Evolutionary conservation across 257 asterid species (phyloP).

Genomic region (Asclepias syriaca): DNA sequence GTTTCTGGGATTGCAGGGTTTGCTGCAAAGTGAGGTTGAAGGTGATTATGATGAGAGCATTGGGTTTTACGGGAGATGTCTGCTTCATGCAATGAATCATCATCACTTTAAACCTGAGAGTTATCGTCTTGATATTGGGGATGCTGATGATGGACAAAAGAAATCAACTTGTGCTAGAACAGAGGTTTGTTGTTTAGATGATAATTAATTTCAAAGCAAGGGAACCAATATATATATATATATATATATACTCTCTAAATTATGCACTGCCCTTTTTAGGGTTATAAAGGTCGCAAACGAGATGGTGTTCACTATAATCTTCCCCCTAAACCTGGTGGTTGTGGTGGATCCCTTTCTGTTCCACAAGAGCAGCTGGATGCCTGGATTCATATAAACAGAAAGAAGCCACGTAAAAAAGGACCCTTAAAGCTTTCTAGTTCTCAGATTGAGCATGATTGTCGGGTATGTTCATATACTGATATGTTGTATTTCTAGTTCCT

Average conservation of each 20-base stretch:
- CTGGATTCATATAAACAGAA: constrained; percentile 52
- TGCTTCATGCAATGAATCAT: constrained; percentile 20
- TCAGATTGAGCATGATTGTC: constrained; percentile 39
- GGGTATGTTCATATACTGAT: constrained; percentile 29
- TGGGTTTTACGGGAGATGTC: constrained; percentile 32
- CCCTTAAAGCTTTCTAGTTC: constrained; percentile 30
- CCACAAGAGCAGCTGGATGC: constrained; percentile 71
- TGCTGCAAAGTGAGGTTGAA: constrained; percentile 37
- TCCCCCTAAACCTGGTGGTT: constrained; percentile 26
- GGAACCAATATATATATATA: neutral
- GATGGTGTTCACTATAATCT: constrained; percentile 33
- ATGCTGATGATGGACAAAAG: constrained; percentile 21
- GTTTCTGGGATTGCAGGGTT: constrained; percentile 25
- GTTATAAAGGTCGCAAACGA: constrained; percentile 48
- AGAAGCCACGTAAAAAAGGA: constrained; percentile 34
- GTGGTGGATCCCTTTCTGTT: constrained; percentile 39
- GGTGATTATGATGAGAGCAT: constrained; percentile 23
- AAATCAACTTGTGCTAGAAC: constrained; percentile 48
- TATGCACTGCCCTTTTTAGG: constrained; percentile 31
- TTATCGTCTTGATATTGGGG: constrained; percentile 18
- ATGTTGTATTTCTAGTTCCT: constrained; percentile 3
- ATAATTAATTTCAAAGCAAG: neutral
- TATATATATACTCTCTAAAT: neutral
- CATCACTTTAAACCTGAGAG: constrained; percentile 20
- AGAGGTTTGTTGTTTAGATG: constrained; percentile 35